Conservation (phyloP, 495 filamentous ascomycete species). For the Achaetomiella virescens region DNA sequence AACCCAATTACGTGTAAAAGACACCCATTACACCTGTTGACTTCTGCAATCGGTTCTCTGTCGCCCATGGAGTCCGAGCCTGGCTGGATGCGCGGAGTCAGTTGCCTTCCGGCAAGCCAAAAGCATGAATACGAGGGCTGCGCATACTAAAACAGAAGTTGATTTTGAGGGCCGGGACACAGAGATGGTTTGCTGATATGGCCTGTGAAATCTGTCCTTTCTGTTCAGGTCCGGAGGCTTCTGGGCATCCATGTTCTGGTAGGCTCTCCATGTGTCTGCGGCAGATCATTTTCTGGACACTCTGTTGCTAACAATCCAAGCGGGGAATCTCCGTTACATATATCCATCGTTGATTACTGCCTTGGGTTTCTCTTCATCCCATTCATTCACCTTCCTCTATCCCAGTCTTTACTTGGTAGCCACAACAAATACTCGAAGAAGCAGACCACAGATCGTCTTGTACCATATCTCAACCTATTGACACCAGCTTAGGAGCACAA, state of each 20-base stretch:
- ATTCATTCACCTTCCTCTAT: no score
- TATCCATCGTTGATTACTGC: no score
- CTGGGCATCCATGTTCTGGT: background rate
- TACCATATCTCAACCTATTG: background rate
- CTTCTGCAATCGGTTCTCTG: background rate
- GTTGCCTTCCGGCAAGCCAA: no score
- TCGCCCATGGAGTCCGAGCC: background rate
- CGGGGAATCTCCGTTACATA: background rate
- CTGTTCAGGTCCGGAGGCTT: background rate
- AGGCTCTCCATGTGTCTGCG: background rate
- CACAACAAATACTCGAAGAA: no score
- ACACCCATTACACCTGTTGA: no score
- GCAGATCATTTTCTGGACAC: background rate
- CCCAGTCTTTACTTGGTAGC: no score
- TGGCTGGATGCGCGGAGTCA: slow-evolving; percentile 5
- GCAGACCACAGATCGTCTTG: no score
- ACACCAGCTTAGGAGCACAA: background rate
- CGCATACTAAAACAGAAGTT: background rate
- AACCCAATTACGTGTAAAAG: no score
- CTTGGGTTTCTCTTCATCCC: no score
- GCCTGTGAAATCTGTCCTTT: slow-evolving; percentile 9
- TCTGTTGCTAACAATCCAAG: background rate
- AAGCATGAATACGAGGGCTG: background rate
- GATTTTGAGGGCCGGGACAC: background rate
- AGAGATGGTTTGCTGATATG: background rate